phyloP scores from a whole-genome alignment of 1,284 basidiomycete species.

The Flammula alnicola region DNA sequence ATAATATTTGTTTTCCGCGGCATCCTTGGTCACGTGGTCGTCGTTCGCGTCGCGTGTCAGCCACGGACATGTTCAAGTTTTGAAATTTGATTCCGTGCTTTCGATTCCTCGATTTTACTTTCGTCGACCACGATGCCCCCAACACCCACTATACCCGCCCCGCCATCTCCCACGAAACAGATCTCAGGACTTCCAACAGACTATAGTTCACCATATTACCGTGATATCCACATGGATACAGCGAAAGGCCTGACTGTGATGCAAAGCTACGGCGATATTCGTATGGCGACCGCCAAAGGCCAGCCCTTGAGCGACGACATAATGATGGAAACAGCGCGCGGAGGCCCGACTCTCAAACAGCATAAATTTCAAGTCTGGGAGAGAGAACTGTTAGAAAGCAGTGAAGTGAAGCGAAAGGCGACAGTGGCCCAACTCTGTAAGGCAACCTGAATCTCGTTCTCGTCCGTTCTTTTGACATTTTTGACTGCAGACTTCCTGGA shows the following conservation, averaged over 20 bases:
- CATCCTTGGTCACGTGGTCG: too few species aligned
- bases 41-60: too few species aligned
- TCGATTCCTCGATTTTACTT: neutral
- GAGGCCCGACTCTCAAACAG: slow-evolving; percentile 55
- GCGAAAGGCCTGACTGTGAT: slow-evolving; percentile 54
- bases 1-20: too few species aligned
- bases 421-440: slow-evolving; percentile 94
- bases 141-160: slow-evolving; percentile 4
- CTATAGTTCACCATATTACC: slow-evolving; percentile 28
- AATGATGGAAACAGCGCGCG: slow-evolving; percentile 67
- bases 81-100: too few species aligned
- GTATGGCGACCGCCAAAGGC: slow-evolving; percentile 70
- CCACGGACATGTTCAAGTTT: slow-evolving; percentile 7
- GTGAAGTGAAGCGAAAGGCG: slow-evolving; percentile 90
- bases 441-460: slow-evolving; percentile 30
- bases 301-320: slow-evolving; percentile 57
- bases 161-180: slow-evolving; percentile 25
- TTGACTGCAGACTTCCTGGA: slow-evolving; percentile 80
- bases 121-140: slow-evolving; percentile 10
- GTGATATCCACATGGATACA: slow-evolving; percentile 75
- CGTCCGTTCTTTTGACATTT: slow-evolving; percentile 9
- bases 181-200: slow-evolving; percentile 25
- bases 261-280: slow-evolving; percentile 56
- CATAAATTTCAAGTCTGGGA: slow-evolving; percentile 79
- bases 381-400: slow-evolving; percentile 77